Conservation (phyloP, 2,329 filamentous ascomycete genomes). For the Trichothecium sympodiale region DNA sequence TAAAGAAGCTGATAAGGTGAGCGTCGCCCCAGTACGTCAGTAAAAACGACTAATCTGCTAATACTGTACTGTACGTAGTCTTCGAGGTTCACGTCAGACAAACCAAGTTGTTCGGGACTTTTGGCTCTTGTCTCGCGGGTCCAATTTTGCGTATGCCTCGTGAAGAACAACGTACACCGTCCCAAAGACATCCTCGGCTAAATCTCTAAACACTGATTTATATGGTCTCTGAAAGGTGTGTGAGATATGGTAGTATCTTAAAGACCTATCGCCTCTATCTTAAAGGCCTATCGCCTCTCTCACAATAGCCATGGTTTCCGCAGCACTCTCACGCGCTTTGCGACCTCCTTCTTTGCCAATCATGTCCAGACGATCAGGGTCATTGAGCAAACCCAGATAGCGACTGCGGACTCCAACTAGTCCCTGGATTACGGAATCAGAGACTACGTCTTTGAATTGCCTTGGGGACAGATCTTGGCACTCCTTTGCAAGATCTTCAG, state of each 20-base stretch:
- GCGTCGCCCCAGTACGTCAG: conserved; percentile 10
- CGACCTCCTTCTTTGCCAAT: conserved; percentile 47
- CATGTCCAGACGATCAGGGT: conserved; percentile 42
- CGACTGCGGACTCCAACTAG: conserved; percentile 43
- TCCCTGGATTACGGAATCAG: conserved; percentile 41
- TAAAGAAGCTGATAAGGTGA: conserved; percentile 55
- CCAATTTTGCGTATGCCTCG: conserved; percentile 50
- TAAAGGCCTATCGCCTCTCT: conserved; percentile 39
- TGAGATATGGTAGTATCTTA: too few relatives aligned
- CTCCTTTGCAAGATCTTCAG: conserved; percentile 26
- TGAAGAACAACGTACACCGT: conserved; percentile 15
- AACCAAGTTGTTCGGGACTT: conserved; percentile 61
- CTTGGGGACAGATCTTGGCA: conserved; percentile 25
- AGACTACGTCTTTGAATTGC: conserved; percentile 40
- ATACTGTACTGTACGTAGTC: conserved; percentile 22
- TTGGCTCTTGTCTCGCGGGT: conserved; percentile 56
- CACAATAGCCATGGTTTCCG: conserved; percentile 43
- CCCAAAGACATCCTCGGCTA: background rate
- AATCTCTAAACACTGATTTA: background rate
- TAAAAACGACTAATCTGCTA: background rate
- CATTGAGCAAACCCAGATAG: conserved; percentile 40
- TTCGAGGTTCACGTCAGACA: conserved; percentile 53
- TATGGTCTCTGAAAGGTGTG: too few relatives aligned
- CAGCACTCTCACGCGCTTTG: conserved; percentile 52
- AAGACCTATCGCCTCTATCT: conserved; percentile 34